phyloP scores from a whole-genome alignment of 129 eudicot genomes.

The Flaveria ramosissima region DNA sequence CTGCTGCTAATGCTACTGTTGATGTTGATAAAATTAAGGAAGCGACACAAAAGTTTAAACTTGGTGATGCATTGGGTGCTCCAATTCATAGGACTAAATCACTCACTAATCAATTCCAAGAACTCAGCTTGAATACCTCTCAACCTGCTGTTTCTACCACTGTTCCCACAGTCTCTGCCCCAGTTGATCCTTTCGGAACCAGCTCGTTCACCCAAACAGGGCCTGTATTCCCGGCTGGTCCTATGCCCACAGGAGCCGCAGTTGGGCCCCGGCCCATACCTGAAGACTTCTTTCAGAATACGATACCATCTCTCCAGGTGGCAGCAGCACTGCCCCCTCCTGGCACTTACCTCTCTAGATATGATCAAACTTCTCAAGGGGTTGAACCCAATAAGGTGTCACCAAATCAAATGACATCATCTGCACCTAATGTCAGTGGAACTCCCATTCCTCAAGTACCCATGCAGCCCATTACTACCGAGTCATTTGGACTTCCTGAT shows the following conservation, averaged over 20 bases:
- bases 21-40: conserved; percentile 93
- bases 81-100: conserved; percentile 87
- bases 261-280: conserved; percentile 85
- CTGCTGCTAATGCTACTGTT: conserved; percentile 66
- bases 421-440: conserved; percentile 50
- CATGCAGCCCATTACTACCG: conserved; percentile 53
- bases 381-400: conserved; percentile 40
- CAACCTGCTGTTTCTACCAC: conserved; percentile 49
- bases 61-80: conserved; percentile 59
- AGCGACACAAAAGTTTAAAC: conserved; percentile 88
- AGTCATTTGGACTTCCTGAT: conserved; percentile 81
- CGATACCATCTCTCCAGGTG: conserved; percentile 87
- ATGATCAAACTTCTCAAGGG: conserved; percentile 70
- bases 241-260: conserved; percentile 60
- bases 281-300: conserved; percentile 96
- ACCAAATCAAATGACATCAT: conserved; percentile 47
- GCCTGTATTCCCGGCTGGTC: conserved; percentile 49
- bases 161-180: conserved; percentile 39
- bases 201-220: conserved; percentile 51
- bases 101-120: conserved; percentile 63
- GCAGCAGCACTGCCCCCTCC: conserved; percentile 93
- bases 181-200: conserved; percentile 75
- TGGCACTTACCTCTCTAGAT: conserved; percentile 69
- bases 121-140: conserved; percentile 51
- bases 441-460: conserved; percentile 70